These are phyloP conservation scores for Neofusicoccum sp. DNA, from an alignment of 2,329 filamentous ascomycete genomes.

Conservation along the genomic window DNA sequence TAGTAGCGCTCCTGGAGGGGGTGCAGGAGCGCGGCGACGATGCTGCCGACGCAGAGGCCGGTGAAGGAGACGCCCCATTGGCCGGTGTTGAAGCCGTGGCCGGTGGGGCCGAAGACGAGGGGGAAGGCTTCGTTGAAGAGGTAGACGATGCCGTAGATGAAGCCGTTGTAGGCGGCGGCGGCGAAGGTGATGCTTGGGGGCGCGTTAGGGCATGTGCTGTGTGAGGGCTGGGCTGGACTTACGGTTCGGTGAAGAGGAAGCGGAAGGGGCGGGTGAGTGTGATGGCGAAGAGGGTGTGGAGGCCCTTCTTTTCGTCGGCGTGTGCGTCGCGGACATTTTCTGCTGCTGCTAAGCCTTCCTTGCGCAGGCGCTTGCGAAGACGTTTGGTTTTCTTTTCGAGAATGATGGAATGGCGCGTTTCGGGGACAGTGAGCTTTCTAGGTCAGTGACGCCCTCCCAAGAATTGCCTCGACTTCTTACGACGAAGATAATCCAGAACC, in stretches of 20 bases:
- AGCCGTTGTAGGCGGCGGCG: constrained; percentile 22
- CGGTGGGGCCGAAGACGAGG: constrained; percentile 20
- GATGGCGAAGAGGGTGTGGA: constrained; percentile 21
- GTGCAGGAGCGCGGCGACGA: constrained; percentile 22
- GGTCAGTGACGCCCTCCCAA: constrained; percentile 9
- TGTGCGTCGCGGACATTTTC: constrained; percentile 11
- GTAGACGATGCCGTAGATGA: constrained; percentile 24
- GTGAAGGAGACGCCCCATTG: constrained; percentile 24
- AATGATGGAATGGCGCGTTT: constrained; percentile 31
- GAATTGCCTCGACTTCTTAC: background rate
- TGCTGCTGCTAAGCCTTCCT: constrained; percentile 8
- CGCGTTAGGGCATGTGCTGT: too few species aligned
- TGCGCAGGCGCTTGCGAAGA: constrained; percentile 48
- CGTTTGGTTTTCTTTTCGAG: constrained; percentile 45
- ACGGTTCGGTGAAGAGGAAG: constrained; percentile 23
- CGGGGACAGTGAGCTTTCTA: constrained; percentile 25
- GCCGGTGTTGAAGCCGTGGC: constrained; percentile 24
- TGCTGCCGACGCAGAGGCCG: constrained; percentile 25
- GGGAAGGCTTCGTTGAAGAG: constrained; percentile 24
- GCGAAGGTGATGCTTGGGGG: constrained; percentile 19
- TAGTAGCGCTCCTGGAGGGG: constrained; percentile 25
- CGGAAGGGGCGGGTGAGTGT: constrained; percentile 22
- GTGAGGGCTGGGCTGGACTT: background rate
- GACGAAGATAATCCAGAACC: constrained; percentile 25
- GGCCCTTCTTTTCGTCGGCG: constrained; percentile 13